Evolutionary conservation across 768 basidiomycete genomes (phyloP).

Genomic region (Tylopilus vinaceipallidus): DNA sequence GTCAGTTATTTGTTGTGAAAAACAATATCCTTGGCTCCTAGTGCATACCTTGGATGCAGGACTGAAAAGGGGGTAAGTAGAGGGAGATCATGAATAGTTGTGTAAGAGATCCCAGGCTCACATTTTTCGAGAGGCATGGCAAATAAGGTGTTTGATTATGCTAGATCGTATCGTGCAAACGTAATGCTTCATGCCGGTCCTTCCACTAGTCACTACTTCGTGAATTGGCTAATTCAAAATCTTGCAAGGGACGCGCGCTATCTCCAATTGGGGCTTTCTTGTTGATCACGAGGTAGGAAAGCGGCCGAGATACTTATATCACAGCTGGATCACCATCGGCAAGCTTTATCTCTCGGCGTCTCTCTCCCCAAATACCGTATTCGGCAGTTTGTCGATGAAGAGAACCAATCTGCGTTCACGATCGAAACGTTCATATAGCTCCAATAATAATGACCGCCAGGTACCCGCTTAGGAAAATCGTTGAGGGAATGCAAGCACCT

Average conservation of each 20-base stretch:
- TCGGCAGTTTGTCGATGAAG: constrained; percentile 42
- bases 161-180: constrained; percentile 53
- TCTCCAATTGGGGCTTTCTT: constrained; percentile 51
- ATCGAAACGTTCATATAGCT: background rate
- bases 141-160: constrained; percentile 58
- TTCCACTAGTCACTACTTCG: constrained; percentile 39
- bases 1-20: background rate
- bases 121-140: constrained; percentile 34
- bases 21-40: background rate
- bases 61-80: constrained; percentile 52
- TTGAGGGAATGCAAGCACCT: constrained; percentile 62
- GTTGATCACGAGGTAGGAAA: constrained; percentile 56
- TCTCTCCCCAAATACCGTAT: constrained; percentile 55
- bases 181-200: constrained; percentile 55
- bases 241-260: constrained; percentile 21
- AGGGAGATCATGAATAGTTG: constrained; percentile 42
- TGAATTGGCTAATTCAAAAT: background rate
- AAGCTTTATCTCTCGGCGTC: constrained; percentile 43
- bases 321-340: constrained; percentile 51
- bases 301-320: constrained; percentile 60
- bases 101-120: background rate
- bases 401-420: constrained; percentile 31
- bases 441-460: background rate
- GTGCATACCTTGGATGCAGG: constrained; percentile 47
- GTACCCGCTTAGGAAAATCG: constrained; percentile 49